Evolutionary conservation across 2,329 filamentous ascomycete genomes (phyloP).

Genomic region (Blastomyces parvus): DNA sequence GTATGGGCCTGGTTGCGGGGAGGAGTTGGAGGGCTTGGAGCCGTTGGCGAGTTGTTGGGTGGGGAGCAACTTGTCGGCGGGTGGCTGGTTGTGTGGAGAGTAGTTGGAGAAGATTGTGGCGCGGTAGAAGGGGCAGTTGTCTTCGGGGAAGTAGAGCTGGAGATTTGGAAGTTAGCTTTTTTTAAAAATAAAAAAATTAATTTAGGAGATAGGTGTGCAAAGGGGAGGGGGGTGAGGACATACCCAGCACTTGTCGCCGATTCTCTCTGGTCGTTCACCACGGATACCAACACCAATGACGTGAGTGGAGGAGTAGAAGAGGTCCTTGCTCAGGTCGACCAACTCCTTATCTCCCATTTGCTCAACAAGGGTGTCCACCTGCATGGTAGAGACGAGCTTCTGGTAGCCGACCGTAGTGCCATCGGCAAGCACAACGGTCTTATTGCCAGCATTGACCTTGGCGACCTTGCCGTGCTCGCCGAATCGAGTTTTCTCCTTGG

Average conservation of each 20-base stretch:
- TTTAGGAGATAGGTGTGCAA: neutral
- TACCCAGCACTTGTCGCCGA: constrained; percentile 99
- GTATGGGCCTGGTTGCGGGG: constrained; percentile 75
- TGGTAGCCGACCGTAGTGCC: constrained; percentile 84
- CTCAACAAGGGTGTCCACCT: constrained; percentile 79
- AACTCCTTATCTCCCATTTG: constrained; percentile 82
- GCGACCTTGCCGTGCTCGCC: constrained; percentile 75
- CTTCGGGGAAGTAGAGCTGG: constrained; percentile 93
- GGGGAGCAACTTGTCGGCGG: constrained; percentile 69
- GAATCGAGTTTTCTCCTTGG: constrained; percentile 83
- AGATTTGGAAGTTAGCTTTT: neutral
- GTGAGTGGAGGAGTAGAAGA: constrained; percentile 96
- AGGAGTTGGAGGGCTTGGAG: constrained; percentile 62
- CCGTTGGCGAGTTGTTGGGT: constrained; percentile 81
- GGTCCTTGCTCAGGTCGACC: constrained; percentile 70
- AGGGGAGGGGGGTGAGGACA: constrained; percentile 23
- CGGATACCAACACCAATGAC: constrained; percentile 94
- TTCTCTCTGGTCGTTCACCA: constrained; percentile 82
- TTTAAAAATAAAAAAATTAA: no score
- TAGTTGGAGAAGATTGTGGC: constrained; percentile 99
- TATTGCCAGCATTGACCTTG: constrained; percentile 77
- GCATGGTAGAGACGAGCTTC: constrained; percentile 93
- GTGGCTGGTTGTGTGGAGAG: constrained; percentile 94
- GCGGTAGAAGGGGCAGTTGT: constrained; percentile 98
- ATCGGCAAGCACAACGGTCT: constrained; percentile 71